Base-by-base conservation (phyloP, 306 rosid species). In the Phaseolus lunatus region DNA sequence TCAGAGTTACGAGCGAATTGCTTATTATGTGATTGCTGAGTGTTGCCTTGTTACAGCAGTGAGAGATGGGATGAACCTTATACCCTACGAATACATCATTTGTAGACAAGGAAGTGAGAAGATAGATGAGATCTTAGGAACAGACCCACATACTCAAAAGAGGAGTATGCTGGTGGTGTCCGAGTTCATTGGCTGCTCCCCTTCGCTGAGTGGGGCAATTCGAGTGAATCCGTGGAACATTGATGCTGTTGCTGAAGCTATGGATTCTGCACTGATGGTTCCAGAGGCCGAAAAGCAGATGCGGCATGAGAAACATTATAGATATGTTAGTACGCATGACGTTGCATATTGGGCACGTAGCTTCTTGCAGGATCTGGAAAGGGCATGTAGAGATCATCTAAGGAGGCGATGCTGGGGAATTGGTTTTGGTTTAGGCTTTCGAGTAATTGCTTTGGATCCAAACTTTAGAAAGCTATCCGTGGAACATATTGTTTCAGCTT, bases 381-480 rank as follows among this genome's bases (percentile, higher is more conserved):
- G 98, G 85, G 90, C 98, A 2, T 93, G 98, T 26, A 84, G 87
- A 69, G 98, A 93, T 79, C 98, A 93, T 79, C 63, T 86, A 37
- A 82, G 92, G 85, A 88, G 96, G 78, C 84, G 98, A 78, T 93
- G 96, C 78, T 93, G 98, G 98, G 98, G 98, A 5, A 93, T 93
- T 65, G 96, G 96, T 66, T 93, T 93, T 64, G 96, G 98, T 61
- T 85, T 93, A 75, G 98, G 98, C 13, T 93, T 93, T 70, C 84
- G 98, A 71, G 98, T 93, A 7, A 88, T 93, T 16, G 96, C 96
- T 4, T 83, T 93, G 84, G 98, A 90, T 83, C 96, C 98, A 2
- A 91, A 89, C 87, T 90, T 93, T 71, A 79, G 89, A 84, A 93
- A 93, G 87, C 93, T 93, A 41, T 86, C 94, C 1, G 89, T 88